Conservation (phyloP, 257 asterid genomes). For the Jaltomata sinuosa region DNA sequence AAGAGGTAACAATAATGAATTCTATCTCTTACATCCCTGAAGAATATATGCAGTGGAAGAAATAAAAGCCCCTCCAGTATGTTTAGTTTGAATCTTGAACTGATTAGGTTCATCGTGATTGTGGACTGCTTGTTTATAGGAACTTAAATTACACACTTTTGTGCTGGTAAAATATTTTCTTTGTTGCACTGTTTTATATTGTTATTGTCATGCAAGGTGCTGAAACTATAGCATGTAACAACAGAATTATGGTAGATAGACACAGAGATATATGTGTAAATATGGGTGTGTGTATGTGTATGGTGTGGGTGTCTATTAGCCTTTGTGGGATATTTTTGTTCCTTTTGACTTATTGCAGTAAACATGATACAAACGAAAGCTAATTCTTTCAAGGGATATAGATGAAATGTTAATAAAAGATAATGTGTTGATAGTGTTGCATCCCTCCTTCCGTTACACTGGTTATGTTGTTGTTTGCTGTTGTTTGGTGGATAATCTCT, state of each 20-base stretch:
- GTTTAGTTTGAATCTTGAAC: not conserved
- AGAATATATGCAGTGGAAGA: not conserved
- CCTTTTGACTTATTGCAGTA: not conserved
- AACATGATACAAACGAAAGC: not conserved
- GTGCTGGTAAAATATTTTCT: not conserved
- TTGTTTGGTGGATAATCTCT: not conserved
- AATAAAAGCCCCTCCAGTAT: not conserved
- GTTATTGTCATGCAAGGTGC: not conserved
- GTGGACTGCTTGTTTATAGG: not conserved
- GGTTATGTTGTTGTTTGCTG: not conserved
- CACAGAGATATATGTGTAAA: not conserved
- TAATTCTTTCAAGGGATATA: not conserved
- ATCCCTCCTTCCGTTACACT: not conserved
- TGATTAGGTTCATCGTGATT: not conserved
- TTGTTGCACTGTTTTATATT: not conserved
- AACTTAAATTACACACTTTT: not conserved
- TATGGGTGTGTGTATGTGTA: not conserved
- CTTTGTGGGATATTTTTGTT: not conserved
- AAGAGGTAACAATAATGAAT: conserved; percentile 50
- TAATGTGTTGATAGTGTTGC: not conserved
- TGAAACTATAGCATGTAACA: not conserved
- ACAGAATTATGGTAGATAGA: not conserved
- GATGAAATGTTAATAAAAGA: not conserved
- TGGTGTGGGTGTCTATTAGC: not conserved
- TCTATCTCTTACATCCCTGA: conserved; percentile 1